Evolutionary conservation across 257 asterid genomes (phyloP).

Genomic region (Mentha longifolia): DNA sequence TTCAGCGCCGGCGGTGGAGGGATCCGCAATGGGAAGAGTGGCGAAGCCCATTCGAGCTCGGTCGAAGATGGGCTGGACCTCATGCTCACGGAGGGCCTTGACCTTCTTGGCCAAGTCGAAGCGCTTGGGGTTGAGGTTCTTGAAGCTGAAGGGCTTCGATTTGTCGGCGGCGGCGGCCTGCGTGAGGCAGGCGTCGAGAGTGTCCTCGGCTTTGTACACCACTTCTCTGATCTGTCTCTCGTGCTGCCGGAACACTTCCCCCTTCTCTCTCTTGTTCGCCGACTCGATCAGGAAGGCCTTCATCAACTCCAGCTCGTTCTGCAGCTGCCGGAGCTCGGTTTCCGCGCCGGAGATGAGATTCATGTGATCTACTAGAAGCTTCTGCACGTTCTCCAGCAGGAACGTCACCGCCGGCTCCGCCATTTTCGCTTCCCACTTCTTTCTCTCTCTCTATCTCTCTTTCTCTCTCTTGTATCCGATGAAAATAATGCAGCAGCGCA

Average conservation of each 20-base stretch:
- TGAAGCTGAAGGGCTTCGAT: not conserved
- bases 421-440: conserved; percentile 22
- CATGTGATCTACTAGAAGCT: not conserved
- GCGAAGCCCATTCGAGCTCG: conserved; percentile 23
- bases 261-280: conserved; percentile 30
- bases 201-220: conserved; percentile 39
- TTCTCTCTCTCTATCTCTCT: not conserved
- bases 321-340: conserved; percentile 24
- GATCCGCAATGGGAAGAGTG: conserved; percentile 22
- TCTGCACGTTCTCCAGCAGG: conserved; percentile 36
- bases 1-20: not conserved
- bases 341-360: conserved; percentile 33
- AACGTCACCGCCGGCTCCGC: conserved; percentile 35
- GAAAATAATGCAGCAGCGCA: too few relatives aligned
- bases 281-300: conserved; percentile 24
- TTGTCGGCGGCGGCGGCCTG: conserved; percentile 29
- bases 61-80: conserved; percentile 25
- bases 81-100: conserved; percentile 21
- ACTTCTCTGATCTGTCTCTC: conserved; percentile 33
- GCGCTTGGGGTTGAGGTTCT: not conserved
- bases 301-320: conserved; percentile 33
- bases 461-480: not conserved
- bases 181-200: conserved; percentile 33
- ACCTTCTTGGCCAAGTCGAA: conserved; percentile 27
- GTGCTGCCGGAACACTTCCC: conserved; percentile 15